phyloP scores from a whole-genome alignment of 805 yeast species.

The Wickerhamiella spandovensis region DNA sequence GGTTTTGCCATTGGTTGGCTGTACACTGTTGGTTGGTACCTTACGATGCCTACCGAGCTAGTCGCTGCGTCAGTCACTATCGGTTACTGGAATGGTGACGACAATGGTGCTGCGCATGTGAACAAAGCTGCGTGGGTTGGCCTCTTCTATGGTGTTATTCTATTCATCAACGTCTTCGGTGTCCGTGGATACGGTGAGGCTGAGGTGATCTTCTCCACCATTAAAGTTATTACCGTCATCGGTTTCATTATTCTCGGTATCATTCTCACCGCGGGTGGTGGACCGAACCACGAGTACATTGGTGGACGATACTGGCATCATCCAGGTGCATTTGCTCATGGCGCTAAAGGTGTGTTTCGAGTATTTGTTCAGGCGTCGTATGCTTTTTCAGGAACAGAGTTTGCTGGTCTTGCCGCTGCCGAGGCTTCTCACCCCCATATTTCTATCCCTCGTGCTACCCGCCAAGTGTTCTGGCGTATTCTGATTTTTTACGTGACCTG shows the following conservation, averaged over 20 bases:
- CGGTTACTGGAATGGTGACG: constrained; percentile 35
- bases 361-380: constrained; percentile 71
- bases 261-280: constrained; percentile 40
- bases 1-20: constrained; percentile 62
- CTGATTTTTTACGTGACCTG: constrained; percentile 53
- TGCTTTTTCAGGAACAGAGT: constrained; percentile 66
- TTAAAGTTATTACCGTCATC: constrained; percentile 46
- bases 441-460: constrained; percentile 58
- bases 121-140: constrained; percentile 46
- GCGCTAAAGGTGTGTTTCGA: constrained; percentile 57
- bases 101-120: constrained; percentile 22
- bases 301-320: constrained; percentile 44
- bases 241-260: constrained; percentile 54
- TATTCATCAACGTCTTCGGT: constrained; percentile 41
- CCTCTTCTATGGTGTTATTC: constrained; percentile 39
- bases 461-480: constrained; percentile 76
- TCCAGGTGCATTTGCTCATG: constrained; percentile 57
- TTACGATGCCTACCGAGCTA: constrained; percentile 49
- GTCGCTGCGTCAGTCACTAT: constrained; percentile 45
- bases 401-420: constrained; percentile 64
- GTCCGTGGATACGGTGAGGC: constrained; percentile 57
- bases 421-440: constrained; percentile 57
- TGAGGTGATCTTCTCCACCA: constrained; percentile 43
- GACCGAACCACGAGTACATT: constrained; percentile 39
- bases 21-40: constrained; percentile 46